Evolutionary conservation across 2,329 filamentous ascomycete species (phyloP).

Genomic region (Cladosporium sp.): DNA sequence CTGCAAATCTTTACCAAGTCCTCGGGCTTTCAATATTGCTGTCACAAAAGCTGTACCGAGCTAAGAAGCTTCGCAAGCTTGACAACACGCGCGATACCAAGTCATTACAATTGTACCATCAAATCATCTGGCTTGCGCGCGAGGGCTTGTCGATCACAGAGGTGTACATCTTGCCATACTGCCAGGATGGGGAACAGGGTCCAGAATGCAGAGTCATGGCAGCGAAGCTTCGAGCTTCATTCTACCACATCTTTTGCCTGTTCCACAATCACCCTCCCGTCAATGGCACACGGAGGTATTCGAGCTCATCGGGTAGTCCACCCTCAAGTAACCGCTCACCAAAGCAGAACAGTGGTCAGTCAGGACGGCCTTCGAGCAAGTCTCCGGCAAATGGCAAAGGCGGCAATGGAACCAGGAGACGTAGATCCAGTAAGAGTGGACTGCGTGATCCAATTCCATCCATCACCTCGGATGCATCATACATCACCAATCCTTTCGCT

Average conservation of each 20-base stretch:
- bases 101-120: constrained; percentile 78
- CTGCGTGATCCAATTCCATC: constrained; percentile 51
- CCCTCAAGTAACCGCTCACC: constrained; percentile 28
- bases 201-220: constrained; percentile 82
- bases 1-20: constrained; percentile 83
- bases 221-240: constrained; percentile 88
- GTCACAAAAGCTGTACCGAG: constrained; percentile 77
- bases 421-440: constrained; percentile 25
- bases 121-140: constrained; percentile 92
- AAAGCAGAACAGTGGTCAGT: constrained; percentile 22
- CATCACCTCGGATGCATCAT: constrained; percentile 52
- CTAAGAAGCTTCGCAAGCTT: constrained; percentile 78
- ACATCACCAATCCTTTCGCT: constrained; percentile 52
- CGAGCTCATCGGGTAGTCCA: constrained; percentile 28
- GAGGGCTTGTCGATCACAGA: constrained; percentile 89
- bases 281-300: constrained; percentile 51
- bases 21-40: constrained; percentile 88
- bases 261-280: constrained; percentile 90
- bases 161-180: constrained; percentile 73
- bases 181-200: constrained; percentile 70
- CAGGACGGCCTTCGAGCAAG: constrained; percentile 23
- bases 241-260: constrained; percentile 94
- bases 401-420: constrained; percentile 27
- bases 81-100: constrained; percentile 76
- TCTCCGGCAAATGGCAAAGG: constrained; percentile 26